These are phyloP conservation scores for Aspergillus hiratsukae DNA, from an alignment of 2,329 filamentous ascomycete genomes.

Conservation along the genomic window DNA sequence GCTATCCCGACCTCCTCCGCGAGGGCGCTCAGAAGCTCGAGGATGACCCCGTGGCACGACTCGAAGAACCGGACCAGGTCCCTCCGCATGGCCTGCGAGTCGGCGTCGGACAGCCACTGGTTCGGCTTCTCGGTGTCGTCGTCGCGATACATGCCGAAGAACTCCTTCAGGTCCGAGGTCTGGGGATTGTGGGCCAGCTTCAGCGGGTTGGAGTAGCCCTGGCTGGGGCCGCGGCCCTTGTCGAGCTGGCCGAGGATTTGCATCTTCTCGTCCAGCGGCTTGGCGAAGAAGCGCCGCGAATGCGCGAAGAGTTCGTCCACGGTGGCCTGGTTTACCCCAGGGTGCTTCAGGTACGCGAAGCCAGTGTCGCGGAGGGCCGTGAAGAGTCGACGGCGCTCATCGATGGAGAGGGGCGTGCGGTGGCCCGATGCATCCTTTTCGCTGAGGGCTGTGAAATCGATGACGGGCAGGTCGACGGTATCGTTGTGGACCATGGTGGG, in stretches of 20 bases:
- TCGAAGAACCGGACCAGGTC: background rate
- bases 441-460: background rate
- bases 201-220: constrained; percentile 1
- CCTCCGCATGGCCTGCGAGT: background rate
- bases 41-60: background rate
- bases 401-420: background rate
- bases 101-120: background rate
- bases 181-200: background rate
- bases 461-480: background rate
- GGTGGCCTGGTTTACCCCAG: background rate
- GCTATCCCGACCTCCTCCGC: background rate
- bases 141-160: constrained; percentile 1
- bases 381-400: constrained; percentile 3
- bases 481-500: background rate
- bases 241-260: background rate
- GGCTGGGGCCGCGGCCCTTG: background rate
- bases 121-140: background rate
- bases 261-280: background rate
- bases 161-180: background rate
- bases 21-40: background rate
- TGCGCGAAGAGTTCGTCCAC: background rate
- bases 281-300: background rate
- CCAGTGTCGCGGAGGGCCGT: background rate
- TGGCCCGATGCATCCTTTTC: background rate
- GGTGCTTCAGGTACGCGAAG: background rate